Conservation (phyloP, 345 rosid genomes). For the Camelina hispida region DNA sequence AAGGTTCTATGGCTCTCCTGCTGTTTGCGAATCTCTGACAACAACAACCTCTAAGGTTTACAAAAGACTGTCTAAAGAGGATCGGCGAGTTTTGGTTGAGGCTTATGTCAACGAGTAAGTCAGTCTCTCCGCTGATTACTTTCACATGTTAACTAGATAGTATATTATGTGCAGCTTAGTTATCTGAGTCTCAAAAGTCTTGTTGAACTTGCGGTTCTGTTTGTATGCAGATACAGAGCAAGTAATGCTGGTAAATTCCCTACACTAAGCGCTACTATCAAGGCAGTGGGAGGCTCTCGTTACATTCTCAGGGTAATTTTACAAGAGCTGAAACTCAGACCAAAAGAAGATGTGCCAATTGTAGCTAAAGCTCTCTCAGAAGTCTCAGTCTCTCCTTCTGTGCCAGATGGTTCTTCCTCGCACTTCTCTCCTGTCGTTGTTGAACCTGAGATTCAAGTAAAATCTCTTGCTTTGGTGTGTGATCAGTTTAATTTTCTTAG, state of each 20-base stretch:
- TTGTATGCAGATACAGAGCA: slow-evolving; percentile 38
- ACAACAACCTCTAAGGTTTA: slow-evolving; percentile 6
- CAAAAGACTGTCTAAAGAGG: slow-evolving; percentile 32
- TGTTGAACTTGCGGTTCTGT: not conserved
- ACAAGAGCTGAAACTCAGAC: slow-evolving; percentile 37
- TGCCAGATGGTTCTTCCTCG: slow-evolving; percentile 17
- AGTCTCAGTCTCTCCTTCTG: slow-evolving; percentile 20
- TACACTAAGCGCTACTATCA: not conserved
- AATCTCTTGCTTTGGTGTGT: slow-evolving; percentile 1
- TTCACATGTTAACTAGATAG: slow-evolving; percentile 16
- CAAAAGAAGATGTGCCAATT: slow-evolving; percentile 15
- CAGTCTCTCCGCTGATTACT: not conserved
- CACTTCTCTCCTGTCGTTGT: slow-evolving; percentile 14
- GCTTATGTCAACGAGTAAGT: slow-evolving; percentile 36
- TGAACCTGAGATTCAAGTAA: slow-evolving; percentile 21
- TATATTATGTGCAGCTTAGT: not conserved
- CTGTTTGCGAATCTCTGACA: slow-evolving; percentile 20
- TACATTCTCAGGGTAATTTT: slow-evolving; percentile 23
- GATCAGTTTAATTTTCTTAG: not conserved
- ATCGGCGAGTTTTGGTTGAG: slow-evolving; percentile 33
- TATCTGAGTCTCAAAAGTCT: not conserved
- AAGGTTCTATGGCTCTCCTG: slow-evolving; percentile 43
- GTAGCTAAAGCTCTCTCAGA: slow-evolving; percentile 24
- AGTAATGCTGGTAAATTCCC: slow-evolving; percentile 43
- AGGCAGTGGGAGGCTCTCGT: slow-evolving; percentile 34